Percentiles rank a stretch among this genome's conserved stretches.
These are phyloP conservation scores for Metarhizium sp. DNA, from an alignment of 2,329 filamentous ascomycete species.

Conservation along the genomic window DNA sequence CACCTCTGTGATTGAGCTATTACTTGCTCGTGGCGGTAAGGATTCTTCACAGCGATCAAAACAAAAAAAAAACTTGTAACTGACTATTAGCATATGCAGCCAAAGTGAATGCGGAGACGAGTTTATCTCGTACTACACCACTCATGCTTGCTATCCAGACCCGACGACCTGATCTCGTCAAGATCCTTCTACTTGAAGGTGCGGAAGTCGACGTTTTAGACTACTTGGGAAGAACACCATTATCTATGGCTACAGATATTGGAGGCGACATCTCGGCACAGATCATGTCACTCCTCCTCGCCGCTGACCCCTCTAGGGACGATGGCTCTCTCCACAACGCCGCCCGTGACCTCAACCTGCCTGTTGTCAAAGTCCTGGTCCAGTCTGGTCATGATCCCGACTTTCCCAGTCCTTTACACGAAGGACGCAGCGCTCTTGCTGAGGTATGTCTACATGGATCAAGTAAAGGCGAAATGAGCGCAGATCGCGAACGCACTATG, in stretches of 20 bases:
- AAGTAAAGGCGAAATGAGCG: slow-evolving; percentile 32
- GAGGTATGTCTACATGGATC: slow-evolving; percentile 53
- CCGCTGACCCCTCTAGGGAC: slow-evolving; percentile 46
- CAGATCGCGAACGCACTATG: slow-evolving; percentile 41
- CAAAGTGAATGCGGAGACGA: slow-evolving; percentile 47
- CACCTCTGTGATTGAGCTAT: slow-evolving; percentile 44
- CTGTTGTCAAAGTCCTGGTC: slow-evolving; percentile 46
- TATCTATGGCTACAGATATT: slow-evolving; percentile 49
- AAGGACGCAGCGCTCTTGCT: slow-evolving; percentile 52
- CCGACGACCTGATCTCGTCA: slow-evolving; percentile 47
- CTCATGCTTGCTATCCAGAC: slow-evolving; percentile 50
- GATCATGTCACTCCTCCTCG: slow-evolving; percentile 46
- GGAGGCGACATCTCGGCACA: slow-evolving; percentile 42
- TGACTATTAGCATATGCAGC: slow-evolving; percentile 24
- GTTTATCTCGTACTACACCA: slow-evolving; percentile 43
- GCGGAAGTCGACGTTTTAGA: slow-evolving; percentile 52
- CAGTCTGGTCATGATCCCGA: slow-evolving; percentile 53
- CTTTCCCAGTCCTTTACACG: slow-evolving; percentile 53
- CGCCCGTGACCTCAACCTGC: slow-evolving; percentile 47
- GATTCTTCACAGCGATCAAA: not conserved
- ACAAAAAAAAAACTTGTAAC: slow-evolving; percentile 2
- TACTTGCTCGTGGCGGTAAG: slow-evolving; percentile 38
- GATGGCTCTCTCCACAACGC: slow-evolving; percentile 61
- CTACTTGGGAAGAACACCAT: slow-evolving; percentile 45
- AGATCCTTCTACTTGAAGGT: slow-evolving; percentile 44